Base-by-base conservation (phyloP, 2,329 filamentous ascomycete species). In the Calonectria pseudoreteaudii region DNA sequence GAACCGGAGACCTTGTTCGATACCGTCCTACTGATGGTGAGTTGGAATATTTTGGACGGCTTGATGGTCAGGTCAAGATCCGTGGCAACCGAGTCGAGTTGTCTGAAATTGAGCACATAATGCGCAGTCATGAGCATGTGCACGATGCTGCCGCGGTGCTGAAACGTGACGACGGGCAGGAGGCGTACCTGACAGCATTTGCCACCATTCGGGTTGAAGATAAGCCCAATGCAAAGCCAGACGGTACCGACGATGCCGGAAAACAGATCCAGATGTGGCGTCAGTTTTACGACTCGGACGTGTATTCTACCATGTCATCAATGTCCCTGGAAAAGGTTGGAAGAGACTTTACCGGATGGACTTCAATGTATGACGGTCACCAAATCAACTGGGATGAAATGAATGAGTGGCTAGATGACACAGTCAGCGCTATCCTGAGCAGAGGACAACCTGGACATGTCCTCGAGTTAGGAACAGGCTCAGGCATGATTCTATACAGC, bases 21-120 rank as follows among this genome's bases (percentile, higher is more conserved):
- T 1, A 13, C 44, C 44, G 44, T 23, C 9, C 78, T 89, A 7
- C 1, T 1, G 44, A 47, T 23, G 44, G 44, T 4, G 20, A 23
- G n/a, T 47, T 47, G 44, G 75, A 84, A 1, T 89, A 85, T 62
- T 76, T 89, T 56, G 89, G 89, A 31, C 85, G 90, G n/a, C 89
- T 89, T 74, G 90, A 92, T 75, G 86, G 86, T 0, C 90, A 92
- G 78, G 86, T 91, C 66, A 92, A 92, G 81, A 81, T 92, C 20
- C 85, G 87, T 26, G 92, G 92, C 16, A 90, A 87, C 69, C 81
- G 90, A 64, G 84, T 90, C 56, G 91, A 89, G 81, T 83, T 89
- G 4, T 75, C 71, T 2, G 81, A 81, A 44, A 72, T 82, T 11
- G 81, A 82, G 50, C 50, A 70, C 38, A 6, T 14, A 2, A 20